Percentiles rank a stretch among this genome's conserved stretches.
Evolutionary conservation across 1,284 basidiomycete genomes (phyloP).

Genomic region (Baeospora myosura): DNA sequence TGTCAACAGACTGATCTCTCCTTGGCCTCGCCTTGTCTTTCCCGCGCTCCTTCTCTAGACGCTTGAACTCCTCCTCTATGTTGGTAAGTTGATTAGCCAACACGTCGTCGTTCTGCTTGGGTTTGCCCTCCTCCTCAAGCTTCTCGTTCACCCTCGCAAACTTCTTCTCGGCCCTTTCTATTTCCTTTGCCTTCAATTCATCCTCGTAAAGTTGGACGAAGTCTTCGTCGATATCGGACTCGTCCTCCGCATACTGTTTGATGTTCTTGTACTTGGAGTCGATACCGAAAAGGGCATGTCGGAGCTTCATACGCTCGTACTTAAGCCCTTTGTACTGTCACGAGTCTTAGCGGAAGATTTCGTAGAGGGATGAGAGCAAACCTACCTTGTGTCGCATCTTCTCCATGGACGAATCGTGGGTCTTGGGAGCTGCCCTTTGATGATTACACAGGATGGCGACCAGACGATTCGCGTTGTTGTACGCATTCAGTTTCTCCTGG

Average conservation of each 20-base stretch:
- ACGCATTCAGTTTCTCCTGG: constrained; percentile 90
- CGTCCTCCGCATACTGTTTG: constrained; percentile 69
- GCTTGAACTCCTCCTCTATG: constrained; percentile 74
- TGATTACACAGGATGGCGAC: constrained; percentile 97
- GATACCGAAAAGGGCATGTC: constrained; percentile 69
- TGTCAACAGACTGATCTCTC: constrained; percentile 60
- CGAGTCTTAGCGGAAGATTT: background rate
- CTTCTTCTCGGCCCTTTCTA: constrained; percentile 85
- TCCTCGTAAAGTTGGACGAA: constrained; percentile 84
- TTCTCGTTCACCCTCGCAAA: constrained; percentile 88
- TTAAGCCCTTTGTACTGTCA: constrained; percentile 49
- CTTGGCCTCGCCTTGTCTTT: constrained; percentile 64
- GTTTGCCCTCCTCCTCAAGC: constrained; percentile 62
- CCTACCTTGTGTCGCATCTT: constrained; percentile 85
- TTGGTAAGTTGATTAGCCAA: constrained; percentile 60
- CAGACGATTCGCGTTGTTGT: constrained; percentile 91
- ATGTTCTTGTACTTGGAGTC: constrained; percentile 81
- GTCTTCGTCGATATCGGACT: constrained; percentile 92
- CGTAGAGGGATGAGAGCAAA: constrained; percentile 9
- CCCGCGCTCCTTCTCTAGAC: constrained; percentile 77
- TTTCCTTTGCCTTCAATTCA: constrained; percentile 68
- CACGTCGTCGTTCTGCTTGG: constrained; percentile 51
- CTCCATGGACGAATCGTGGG: constrained; percentile 85
- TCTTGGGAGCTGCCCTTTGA: constrained; percentile 89
- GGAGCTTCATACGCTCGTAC: constrained; percentile 90